These are phyloP conservation scores for Leptographium wingfieldii DNA, from an alignment of 2,329 filamentous ascomycete genomes.

Conservation along the genomic window DNA sequence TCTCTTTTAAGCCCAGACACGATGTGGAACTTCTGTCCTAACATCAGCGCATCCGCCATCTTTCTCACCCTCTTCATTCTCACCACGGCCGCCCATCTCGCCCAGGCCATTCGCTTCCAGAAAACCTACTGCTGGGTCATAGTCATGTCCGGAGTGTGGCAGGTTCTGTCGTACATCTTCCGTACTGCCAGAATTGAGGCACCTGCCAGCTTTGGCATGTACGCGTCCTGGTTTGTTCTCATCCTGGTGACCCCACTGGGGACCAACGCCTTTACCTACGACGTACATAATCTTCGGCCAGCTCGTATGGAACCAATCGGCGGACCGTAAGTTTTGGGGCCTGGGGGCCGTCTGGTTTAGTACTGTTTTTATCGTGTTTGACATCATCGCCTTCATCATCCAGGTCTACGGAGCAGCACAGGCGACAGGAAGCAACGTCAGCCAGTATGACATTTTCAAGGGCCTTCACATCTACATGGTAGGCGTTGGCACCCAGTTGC, in stretches of 20 bases:
- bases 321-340: conserved; percentile 18
- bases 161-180: conserved; percentile 13
- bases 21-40: conserved; percentile 9
- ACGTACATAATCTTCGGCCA: conserved; percentile 31
- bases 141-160: conserved; percentile 26
- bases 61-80: conserved; percentile 5
- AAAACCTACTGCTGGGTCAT: conserved; percentile 22
- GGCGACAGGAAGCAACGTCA: conserved; percentile 5
- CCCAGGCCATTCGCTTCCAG: conserved; percentile 3
- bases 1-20: conserved; percentile 4
- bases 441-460: neutral
- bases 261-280: conserved; percentile 33
- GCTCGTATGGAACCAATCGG: conserved; percentile 26
- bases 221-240: conserved; percentile 21
- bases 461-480: conserved; percentile 8
- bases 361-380: conserved; percentile 32
- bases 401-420: conserved; percentile 27
- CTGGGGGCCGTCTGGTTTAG: conserved; percentile 25
- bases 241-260: conserved; percentile 30
- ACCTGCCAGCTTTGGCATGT: conserved; percentile 17
- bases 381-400: conserved; percentile 33
- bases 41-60: conserved; percentile 1
- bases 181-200: conserved; percentile 25
- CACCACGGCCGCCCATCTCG: neutral
- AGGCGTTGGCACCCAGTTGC: conserved; percentile 7